phyloP scores from a whole-genome alignment of 1,284 basidiomycete genomes.

The Heimioporus punctisporus region DNA sequence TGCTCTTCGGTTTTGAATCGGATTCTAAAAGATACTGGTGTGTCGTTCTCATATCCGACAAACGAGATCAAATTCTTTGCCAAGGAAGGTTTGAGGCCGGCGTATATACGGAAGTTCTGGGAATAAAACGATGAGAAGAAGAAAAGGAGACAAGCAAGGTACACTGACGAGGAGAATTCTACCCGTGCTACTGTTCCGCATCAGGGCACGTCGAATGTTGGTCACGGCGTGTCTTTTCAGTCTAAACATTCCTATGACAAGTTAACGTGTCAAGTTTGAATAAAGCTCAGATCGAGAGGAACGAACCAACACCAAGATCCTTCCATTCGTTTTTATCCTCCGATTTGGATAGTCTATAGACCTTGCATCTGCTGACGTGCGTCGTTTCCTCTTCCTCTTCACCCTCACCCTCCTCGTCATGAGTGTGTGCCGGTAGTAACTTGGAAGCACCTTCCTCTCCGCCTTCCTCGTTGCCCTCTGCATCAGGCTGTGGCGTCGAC shows the following conservation, averaged over 20 bases:
- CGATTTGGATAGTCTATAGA: constrained; percentile 60
- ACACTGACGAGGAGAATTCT: constrained; percentile 68
- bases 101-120: constrained; percentile 71
- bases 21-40: constrained; percentile 61
- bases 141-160: not conserved
- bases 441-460: constrained; percentile 34
- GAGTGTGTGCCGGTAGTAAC: constrained; percentile 42
- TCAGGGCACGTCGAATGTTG: constrained; percentile 54
- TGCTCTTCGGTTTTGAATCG: constrained; percentile 64
- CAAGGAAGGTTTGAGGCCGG: constrained; percentile 51
- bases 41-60: constrained; percentile 68
- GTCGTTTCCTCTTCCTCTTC: constrained; percentile 83
- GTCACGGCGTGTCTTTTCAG: constrained; percentile 73
- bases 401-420: constrained; percentile 75
- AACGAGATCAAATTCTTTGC: constrained; percentile 59
- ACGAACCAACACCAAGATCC: constrained; percentile 62
- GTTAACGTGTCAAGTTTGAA: constrained; percentile 1
- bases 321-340: constrained; percentile 58
- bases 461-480: constrained; percentile 32
- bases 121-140: constrained; percentile 4
- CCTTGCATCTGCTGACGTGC: constrained; percentile 62
- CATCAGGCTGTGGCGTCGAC: constrained; percentile 38
- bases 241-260: constrained; percentile 56
- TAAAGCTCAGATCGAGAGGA: not conserved
- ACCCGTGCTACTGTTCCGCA: constrained; percentile 72